Evolutionary conservation across 2,329 filamentous ascomycete species (phyloP).

Genomic region (Cercospora sp.): DNA sequence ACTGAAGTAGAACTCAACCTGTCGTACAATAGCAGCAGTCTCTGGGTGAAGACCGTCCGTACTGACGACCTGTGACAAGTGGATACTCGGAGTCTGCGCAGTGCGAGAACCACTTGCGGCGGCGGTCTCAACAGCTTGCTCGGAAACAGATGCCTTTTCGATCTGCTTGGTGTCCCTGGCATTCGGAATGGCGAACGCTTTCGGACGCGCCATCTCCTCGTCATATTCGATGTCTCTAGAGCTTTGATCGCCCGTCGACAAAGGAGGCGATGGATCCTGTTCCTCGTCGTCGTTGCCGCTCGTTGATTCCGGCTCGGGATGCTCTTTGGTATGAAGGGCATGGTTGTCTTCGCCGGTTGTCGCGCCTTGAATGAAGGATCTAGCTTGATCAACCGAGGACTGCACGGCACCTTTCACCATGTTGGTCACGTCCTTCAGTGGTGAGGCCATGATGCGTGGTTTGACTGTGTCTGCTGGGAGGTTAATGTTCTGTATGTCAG

Average conservation of each 20-base stretch:
- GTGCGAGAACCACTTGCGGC: neutral
- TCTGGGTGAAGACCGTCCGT: conserved; percentile 19
- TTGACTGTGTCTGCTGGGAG: neutral
- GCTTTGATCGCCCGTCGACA: neutral
- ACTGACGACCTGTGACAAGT: neutral
- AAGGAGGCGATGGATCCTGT: neutral
- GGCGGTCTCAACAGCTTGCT: neutral
- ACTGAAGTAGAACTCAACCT: conserved; percentile 55
- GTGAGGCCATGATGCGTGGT: conserved; percentile 6
- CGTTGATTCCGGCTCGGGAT: neutral
- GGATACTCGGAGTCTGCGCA: neutral
- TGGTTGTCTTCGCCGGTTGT: too few relatives aligned
- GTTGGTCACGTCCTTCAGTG: conserved; percentile 1
- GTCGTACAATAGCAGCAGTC: conserved; percentile 33
- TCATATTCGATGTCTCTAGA: neutral
- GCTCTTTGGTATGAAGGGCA: neutral
- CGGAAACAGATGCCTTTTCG: neutral
- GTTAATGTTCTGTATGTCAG: conserved; percentile 12
- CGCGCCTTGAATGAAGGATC: neutral
- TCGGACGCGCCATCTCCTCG: neutral
- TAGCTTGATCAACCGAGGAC: neutral
- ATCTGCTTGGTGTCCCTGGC: neutral
- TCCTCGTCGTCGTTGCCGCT: neutral
- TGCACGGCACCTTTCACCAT: neutral
- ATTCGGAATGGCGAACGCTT: neutral